Conservation (phyloP, 2,329 filamentous ascomycete genomes). For the Botryotinia globosa region DNA sequence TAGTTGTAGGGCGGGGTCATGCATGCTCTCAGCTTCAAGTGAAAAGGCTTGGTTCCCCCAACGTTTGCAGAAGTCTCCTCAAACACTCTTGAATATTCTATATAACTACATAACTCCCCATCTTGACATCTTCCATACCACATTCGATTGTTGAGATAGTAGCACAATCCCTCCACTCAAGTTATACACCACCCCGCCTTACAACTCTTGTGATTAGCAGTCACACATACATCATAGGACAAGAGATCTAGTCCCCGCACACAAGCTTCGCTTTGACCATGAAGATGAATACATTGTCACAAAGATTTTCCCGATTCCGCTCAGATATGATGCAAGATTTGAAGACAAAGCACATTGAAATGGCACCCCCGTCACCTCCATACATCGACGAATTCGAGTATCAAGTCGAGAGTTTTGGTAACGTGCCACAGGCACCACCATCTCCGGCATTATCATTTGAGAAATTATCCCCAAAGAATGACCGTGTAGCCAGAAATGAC, state of each 20-base stretch:
- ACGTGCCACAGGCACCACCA: background rate
- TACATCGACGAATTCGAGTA: conserved; percentile 19
- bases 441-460: conserved; percentile 18
- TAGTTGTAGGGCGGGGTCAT: conserved; percentile 5
- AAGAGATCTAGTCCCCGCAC: background rate
- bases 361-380: background rate
- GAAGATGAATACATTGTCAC: background rate
- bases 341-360: background rate
- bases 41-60: background rate
- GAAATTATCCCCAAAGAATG: background rate
- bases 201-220: background rate
- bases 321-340: background rate
- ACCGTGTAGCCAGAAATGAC: background rate
- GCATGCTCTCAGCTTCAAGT: background rate
- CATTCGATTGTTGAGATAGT: background rate
- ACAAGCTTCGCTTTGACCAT: background rate
- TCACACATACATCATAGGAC: background rate
- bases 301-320: background rate
- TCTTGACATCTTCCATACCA: background rate
- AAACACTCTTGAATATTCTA: background rate
- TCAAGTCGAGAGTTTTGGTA: conserved; percentile 9
- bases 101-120: background rate
- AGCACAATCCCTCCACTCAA: background rate
- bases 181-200: background rate
- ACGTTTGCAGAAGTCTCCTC: background rate